These are phyloP conservation scores for Exophiala spinifera DNA, from an alignment of 2,329 filamentous ascomycete species.

Conservation along the genomic window DNA sequence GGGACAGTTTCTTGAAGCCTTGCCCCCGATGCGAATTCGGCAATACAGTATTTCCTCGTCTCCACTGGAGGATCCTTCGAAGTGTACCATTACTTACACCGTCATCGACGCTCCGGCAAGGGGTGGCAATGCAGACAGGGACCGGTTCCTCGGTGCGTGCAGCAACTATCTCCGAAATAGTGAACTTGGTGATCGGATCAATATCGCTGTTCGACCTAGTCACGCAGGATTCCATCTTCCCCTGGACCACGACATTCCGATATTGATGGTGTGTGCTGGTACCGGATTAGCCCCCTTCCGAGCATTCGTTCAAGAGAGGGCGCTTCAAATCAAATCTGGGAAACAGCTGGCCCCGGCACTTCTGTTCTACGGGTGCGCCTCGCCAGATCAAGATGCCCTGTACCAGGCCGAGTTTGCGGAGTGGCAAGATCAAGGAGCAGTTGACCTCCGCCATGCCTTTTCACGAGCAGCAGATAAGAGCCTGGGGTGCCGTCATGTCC, in stretches of 20 bases:
- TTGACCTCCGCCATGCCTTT: neutral
- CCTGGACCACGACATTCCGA: constrained; percentile 33
- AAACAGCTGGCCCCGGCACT: constrained; percentile 34
- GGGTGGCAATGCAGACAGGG: constrained; percentile 31
- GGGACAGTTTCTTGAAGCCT: constrained; percentile 65
- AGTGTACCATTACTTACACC: constrained; percentile 65
- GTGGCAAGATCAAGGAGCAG: constrained; percentile 54
- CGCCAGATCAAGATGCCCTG: constrained; percentile 35
- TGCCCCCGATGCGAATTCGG: constrained; percentile 71
- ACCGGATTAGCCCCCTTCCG: constrained; percentile 62
- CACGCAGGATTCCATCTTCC: constrained; percentile 38
- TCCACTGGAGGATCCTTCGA: constrained; percentile 56
- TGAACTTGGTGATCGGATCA: constrained; percentile 37
- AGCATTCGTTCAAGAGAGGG: constrained; percentile 62
- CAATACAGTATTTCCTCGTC: constrained; percentile 78
- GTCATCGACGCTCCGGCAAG: constrained; percentile 50
- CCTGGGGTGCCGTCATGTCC: constrained; percentile 6
- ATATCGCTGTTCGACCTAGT: constrained; percentile 33
- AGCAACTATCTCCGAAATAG: constrained; percentile 53
- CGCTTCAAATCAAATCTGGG: constrained; percentile 30
- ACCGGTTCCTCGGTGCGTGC: constrained; percentile 55
- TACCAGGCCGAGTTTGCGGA: constrained; percentile 35
- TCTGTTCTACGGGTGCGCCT: constrained; percentile 39
- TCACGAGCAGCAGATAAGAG: constrained; percentile 3
- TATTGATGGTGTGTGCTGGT: constrained; percentile 40